phyloP scores from a whole-genome alignment of 352 stramenopile genomes.

The Plasmopara halstedii region DNA sequence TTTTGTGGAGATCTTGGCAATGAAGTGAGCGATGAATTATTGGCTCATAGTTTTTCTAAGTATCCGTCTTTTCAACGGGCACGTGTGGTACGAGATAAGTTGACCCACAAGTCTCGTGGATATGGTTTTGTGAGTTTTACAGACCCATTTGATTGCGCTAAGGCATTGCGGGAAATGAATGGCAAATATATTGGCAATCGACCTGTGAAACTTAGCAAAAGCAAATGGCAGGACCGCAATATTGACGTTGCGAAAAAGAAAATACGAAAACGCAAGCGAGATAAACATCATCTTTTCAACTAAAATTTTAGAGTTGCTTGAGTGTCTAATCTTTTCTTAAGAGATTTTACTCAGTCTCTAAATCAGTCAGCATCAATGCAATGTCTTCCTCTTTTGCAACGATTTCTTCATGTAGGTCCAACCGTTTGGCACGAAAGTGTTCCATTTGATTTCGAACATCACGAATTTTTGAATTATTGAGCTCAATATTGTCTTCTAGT shows the following conservation, averaged over 20 bases:
- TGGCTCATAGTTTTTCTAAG: slow-evolving; percentile 64
- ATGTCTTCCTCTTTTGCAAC: slow-evolving; percentile 53
- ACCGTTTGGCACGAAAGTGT: slow-evolving; percentile 35
- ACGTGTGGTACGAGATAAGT: slow-evolving; percentile 78
- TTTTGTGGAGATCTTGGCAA: slow-evolving; percentile 94
- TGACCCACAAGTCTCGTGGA: slow-evolving; percentile 85
- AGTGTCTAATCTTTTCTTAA: background rate
- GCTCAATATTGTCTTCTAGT: slow-evolving; percentile 57
- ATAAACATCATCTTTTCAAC: slow-evolving; percentile 75
- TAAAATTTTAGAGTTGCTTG: slow-evolving; percentile 4
- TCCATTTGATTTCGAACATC: slow-evolving; percentile 55
- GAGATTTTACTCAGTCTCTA: slow-evolving; percentile 10
- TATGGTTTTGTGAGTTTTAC: slow-evolving; percentile 95
- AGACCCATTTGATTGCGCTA: slow-evolving; percentile 91
- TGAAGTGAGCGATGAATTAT: slow-evolving; percentile 87
- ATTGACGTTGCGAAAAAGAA: slow-evolving; percentile 87
- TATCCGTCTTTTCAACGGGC: slow-evolving; percentile 75
- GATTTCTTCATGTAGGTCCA: slow-evolving; percentile 54
- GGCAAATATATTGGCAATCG: slow-evolving; percentile 93
- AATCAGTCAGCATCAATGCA: slow-evolving; percentile 28
- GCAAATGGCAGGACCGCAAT: slow-evolving; percentile 93
- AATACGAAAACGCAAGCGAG: slow-evolving; percentile 72
- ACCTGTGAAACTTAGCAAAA: slow-evolving; percentile 92
- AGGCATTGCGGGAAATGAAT: slow-evolving; percentile 94
- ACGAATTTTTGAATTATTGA: slow-evolving; percentile 52